phyloP scores from a whole-genome alignment of 129 eudicot genomes.

The Glebionis coronaria region DNA sequence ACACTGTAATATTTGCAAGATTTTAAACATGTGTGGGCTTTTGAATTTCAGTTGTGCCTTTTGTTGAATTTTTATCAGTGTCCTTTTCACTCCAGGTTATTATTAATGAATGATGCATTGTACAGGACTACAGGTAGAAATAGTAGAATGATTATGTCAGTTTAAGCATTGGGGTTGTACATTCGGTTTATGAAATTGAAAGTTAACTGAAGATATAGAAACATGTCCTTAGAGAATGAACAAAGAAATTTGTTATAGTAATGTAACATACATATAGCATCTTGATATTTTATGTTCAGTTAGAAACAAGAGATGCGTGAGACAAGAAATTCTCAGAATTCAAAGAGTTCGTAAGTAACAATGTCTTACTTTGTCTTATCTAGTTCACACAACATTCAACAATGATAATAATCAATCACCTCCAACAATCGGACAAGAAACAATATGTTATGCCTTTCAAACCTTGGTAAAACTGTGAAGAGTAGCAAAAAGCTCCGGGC shows the following conservation, averaged over 20 bases:
- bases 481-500: slow-evolving; percentile 27
- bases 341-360: slow-evolving; percentile 24
- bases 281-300: too few relatives aligned
- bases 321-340: slow-evolving; percentile 10
- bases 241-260: neutral
- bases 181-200: neutral
- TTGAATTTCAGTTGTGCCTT: neutral
- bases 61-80: slow-evolving; percentile 2
- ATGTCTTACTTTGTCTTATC: slow-evolving; percentile 15
- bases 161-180: neutral
- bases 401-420: slow-evolving; percentile 15
- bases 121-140: too few relatives aligned
- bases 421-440: slow-evolving; percentile 21
- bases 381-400: slow-evolving; percentile 22
- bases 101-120: neutral
- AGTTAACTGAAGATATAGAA: neutral
- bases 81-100: neutral
- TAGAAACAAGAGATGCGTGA: slow-evolving; percentile 5
- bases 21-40: slow-evolving; percentile 19
- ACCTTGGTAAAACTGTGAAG: slow-evolving; percentile 30
- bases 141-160: neutral
- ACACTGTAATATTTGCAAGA: slow-evolving; percentile 15
- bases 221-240: too few relatives aligned
- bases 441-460: slow-evolving; percentile 33
- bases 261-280: neutral